These are phyloP conservation scores for Oxytropis ochrocephala DNA, from an alignment of 306 rosid species.

Conservation along the genomic window DNA sequence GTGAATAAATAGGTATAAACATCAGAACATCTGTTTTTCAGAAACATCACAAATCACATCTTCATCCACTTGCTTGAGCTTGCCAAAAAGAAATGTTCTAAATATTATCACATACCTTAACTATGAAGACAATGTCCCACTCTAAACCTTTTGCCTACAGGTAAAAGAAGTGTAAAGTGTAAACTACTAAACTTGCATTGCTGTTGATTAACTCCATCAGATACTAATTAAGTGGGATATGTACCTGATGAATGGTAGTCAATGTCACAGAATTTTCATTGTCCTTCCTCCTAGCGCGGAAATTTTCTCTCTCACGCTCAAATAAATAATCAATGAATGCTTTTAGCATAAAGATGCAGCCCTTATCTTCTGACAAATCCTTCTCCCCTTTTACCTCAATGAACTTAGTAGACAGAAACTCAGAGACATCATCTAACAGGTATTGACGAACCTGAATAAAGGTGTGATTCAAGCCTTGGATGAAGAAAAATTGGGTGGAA, in stretches of 20 bases:
- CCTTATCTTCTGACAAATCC: conserved; percentile 43
- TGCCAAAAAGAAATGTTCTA: not conserved
- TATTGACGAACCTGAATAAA: conserved; percentile 76
- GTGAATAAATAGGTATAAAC: not conserved
- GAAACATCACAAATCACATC: conserved; percentile 8
- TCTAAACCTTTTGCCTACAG: conserved; percentile 94
- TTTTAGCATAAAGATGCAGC: conserved; percentile 48
- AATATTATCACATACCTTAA: conserved; percentile 57
- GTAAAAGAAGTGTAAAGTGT: conserved; percentile 12
- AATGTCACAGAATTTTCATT: conserved; percentile 73
- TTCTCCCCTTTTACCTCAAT: conserved; percentile 36
- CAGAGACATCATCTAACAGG: conserved; percentile 80
- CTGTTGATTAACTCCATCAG: not conserved
- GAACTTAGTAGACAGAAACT: conserved; percentile 59
- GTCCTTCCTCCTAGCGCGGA: conserved; percentile 56
- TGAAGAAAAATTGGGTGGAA: conserved; percentile 2
- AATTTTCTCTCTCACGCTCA: conserved; percentile 79
- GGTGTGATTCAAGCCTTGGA: conserved; percentile 19
- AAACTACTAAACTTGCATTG: not conserved
- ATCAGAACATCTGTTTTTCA: not conserved
- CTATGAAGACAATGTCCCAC: conserved; percentile 92
- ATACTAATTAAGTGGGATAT: conserved; percentile 5
- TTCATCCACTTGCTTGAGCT: conserved; percentile 5
- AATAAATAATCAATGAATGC: conserved; percentile 64
- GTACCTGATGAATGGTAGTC: conserved; percentile 97